phyloP scores from a whole-genome alignment of 768 basidiomycete species.

The Gautieria morchelliformis region DNA sequence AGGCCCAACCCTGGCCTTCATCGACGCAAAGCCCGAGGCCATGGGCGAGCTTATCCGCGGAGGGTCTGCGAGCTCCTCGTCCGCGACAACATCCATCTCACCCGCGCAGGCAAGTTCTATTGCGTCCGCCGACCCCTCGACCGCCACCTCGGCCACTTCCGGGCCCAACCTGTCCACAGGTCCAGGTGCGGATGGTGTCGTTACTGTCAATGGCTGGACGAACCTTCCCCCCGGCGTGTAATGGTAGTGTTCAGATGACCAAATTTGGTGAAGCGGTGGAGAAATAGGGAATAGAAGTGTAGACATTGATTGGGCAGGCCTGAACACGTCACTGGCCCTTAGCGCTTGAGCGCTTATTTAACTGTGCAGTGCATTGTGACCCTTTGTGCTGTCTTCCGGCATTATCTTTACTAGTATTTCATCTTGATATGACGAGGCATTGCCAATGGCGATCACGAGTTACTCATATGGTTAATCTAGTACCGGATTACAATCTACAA shows the following conservation, averaged over 20 bases:
- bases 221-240: constrained; percentile 13
- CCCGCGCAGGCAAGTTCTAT: constrained; percentile 18
- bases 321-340: not conserved
- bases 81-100: constrained; percentile 13
- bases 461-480: no score
- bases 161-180: constrained; percentile 36
- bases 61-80: constrained; percentile 10
- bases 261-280: not conserved
- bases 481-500: not conserved
- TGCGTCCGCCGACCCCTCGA: constrained; percentile 9
- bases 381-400: no score
- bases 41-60: constrained; percentile 38
- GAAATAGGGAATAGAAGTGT: not conserved
- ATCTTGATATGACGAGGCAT: no score
- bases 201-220: constrained; percentile 40
- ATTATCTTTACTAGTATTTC: no score
- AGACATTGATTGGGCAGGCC: not conserved
- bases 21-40: constrained; percentile 48
- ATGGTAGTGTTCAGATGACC: not conserved
- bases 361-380: not conserved
- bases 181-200: constrained; percentile 28
- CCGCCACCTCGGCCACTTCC: not conserved
- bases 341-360: not conserved
- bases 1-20: constrained; percentile 61
- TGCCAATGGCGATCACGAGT: no score